Evolutionary conservation across 768 basidiomycete species (phyloP).

Genomic region (Naganishia vishniacii): DNA sequence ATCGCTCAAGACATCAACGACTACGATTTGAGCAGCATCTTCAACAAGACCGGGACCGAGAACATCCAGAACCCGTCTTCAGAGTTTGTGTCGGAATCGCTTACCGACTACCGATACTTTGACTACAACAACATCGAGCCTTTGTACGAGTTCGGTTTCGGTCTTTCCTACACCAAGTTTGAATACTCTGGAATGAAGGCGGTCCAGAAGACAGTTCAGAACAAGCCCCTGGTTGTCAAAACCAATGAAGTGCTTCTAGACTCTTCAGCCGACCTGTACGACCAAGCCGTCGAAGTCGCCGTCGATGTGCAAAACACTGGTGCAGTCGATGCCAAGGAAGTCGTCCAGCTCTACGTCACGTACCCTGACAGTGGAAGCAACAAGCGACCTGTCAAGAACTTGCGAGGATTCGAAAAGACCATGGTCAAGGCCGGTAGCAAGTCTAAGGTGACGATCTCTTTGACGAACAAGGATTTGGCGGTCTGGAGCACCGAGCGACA

Average conservation of each 20-base stretch:
- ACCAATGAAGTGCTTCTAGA: conserved; percentile 16
- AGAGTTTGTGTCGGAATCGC: neutral
- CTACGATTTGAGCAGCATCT: conserved; percentile 53
- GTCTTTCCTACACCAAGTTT: conserved; percentile 72
- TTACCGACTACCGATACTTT: conserved; percentile 27
- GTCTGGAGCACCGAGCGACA: conserved; percentile 11
- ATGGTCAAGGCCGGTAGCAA: conserved; percentile 44
- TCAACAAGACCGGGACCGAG: neutral
- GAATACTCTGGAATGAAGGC: conserved; percentile 54
- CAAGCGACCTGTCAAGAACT: conserved; percentile 58
- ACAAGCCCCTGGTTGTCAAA: conserved; percentile 20
- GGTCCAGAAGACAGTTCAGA: conserved; percentile 2
- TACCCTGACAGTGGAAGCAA: conserved; percentile 52
- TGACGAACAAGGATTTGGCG: conserved; percentile 20
- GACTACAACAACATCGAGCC: conserved; percentile 51
- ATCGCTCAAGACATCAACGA: conserved; percentile 60
- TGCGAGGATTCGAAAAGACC: conserved; percentile 56
- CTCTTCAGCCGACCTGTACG: conserved; percentile 29
- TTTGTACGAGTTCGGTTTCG: conserved; percentile 67
- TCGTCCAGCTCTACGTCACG: conserved; percentile 62
- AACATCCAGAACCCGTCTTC: neutral
- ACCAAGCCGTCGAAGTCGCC: conserved; percentile 34
- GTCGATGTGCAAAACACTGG: conserved; percentile 59
- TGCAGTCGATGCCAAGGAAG: conserved; percentile 56
- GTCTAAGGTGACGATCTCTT: conserved; percentile 37